Base-by-base conservation (phyloP, 1,284 basidiomycete species). In the Malassezia japonica region DNA sequence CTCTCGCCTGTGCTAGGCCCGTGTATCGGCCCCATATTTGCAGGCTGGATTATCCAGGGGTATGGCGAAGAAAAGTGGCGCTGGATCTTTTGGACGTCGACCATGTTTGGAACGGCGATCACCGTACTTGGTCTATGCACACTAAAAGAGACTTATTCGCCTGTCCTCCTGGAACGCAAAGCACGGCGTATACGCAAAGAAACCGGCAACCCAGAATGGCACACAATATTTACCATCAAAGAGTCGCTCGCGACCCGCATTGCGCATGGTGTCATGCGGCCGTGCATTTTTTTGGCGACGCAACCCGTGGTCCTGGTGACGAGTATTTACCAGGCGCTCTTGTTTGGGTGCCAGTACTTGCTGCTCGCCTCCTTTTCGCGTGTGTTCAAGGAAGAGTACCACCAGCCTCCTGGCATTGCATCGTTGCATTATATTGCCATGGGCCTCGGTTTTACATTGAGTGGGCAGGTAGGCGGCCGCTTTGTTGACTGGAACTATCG, bases 361-460 rank as follows among this genome's bases (percentile, higher is more conserved):
- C 76, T 84, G 60, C 73, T 86, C 37, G 83, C 83, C 0, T 82
- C 79, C 0, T 82, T 86, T 18, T 79, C 82, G 0, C 57, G 70
- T 0, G 83, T 84, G 21, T 87, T 70, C 54, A 64, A 1, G 65
- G 77, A 34, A 78, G 80, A 40, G 13, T 79, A 78, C 59, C 60
- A 71, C 27, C 65, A 77, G 58, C 56, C 56, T 3, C 61, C 65
- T 9, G 76, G 76, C 0, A 82, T 84, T 41, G 78, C 81, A 0
- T 83, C 80, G 0, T 67, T 82, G 24, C 75, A 82, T 57, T 85
- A 84, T 60, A 76, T 85, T 50, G 78, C 83, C 1, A 76, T 84
- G 2, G 50, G 50, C 9, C 38, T 70, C 16, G 72, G 69, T 6
- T 73, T 68, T 37, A 56, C 64, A 10, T 2, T 62, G 2, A 63